Conservation (phyloP, 176 grass and related monocot genomes). For the Paspalum notatum region DNA sequence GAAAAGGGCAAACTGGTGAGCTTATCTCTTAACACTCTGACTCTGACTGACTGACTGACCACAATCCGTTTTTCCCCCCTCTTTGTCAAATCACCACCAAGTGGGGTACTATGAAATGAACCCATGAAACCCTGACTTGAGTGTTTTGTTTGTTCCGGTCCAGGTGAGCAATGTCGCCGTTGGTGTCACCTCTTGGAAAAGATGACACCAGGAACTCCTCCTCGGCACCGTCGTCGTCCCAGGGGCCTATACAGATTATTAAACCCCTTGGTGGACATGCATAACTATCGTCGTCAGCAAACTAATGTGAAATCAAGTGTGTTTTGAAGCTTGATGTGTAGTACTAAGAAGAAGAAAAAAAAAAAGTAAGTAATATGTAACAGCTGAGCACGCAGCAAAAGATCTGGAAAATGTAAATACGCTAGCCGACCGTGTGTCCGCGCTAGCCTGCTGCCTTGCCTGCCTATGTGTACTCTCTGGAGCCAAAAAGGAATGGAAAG, state of each 20-base stretch:
- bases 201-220: slow-evolving; percentile 44
- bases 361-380: not conserved
- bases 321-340: slow-evolving; percentile 61
- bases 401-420: slow-evolving; percentile 57
- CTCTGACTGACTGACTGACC: not conserved
- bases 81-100: not conserved
- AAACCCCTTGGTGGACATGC: slow-evolving; percentile 41
- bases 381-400: slow-evolving; percentile 34
- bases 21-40: slow-evolving; percentile 23
- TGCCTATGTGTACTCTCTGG: slow-evolving; percentile 46
- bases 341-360: not conserved
- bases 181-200: slow-evolving; percentile 63
- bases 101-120: slow-evolving; percentile 8
- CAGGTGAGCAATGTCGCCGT: slow-evolving; percentile 59
- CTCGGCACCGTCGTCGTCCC: slow-evolving; percentile 12
- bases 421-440: slow-evolving; percentile 33
- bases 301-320: slow-evolving; percentile 52
- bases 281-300: not conserved
- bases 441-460: not conserved
- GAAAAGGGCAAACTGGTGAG: slow-evolving; percentile 58
- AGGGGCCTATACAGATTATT: slow-evolving; percentile 49
- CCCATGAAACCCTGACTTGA: slow-evolving; percentile 8
- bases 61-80: not conserved
- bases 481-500: slow-evolving; percentile 53
- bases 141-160: slow-evolving; percentile 22